Conservation (phyloP, 306 rosid genomes). For the Inga leiocalycina region DNA sequence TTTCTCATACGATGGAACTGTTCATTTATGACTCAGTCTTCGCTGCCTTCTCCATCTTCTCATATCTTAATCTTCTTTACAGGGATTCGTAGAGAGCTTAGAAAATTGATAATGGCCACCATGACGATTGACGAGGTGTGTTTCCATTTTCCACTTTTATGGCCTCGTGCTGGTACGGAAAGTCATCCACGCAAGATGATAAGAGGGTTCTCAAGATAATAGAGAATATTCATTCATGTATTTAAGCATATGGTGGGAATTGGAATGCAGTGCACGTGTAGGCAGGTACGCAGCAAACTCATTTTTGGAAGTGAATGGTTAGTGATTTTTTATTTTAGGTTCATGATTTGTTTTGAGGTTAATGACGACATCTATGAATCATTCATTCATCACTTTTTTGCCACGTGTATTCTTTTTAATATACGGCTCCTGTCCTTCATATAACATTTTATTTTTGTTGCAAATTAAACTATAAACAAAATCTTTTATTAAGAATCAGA, state of each 20-base stretch:
- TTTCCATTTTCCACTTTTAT: neutral
- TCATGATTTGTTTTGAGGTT: neutral
- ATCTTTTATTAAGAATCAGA: too few relatives aligned
- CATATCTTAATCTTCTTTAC: neutral
- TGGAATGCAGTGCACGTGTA: neutral
- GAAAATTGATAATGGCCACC: neutral
- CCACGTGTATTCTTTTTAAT: neutral
- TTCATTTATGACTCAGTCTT: conserved; percentile 14
- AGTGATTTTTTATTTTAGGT: neutral
- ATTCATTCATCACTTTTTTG: neutral
- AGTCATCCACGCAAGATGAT: neutral
- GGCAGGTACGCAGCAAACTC: neutral
- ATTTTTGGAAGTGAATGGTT: neutral
- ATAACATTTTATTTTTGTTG: too few relatives aligned
- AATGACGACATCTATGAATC: neutral
- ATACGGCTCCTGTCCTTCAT: too few relatives aligned
- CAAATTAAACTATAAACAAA: too few relatives aligned
- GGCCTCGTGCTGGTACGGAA: neutral
- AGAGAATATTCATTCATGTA: neutral
- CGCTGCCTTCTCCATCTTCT: neutral
- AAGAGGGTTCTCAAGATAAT: neutral
- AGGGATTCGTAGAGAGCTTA: neutral
- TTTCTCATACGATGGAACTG: neutral
- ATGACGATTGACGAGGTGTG: neutral
- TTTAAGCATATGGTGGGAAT: neutral